Evolutionary conservation across 345 rosid genomes (phyloP), one percentile per base, ranked within the genome.

Genomic region (Gossypium raimondii): DNA sequence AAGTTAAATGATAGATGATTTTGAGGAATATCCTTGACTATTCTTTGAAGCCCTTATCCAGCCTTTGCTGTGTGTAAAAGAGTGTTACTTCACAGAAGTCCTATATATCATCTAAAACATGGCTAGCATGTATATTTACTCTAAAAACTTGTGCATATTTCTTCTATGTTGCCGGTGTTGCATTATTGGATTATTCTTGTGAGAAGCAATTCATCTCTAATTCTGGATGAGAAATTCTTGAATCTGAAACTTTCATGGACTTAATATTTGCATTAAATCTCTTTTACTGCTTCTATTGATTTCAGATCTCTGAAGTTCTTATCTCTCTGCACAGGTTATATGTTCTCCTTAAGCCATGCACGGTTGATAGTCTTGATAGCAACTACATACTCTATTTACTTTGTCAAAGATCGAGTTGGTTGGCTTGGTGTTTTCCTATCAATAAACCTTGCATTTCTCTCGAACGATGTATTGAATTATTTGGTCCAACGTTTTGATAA

Each of bases 291-390:
- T 22, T 67, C 20, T 24, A 12, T 48, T 67, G 7, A 22, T 67
- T 14, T 25, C 13, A 48, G 43, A 48, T 71, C 17, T 29, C 61
- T 45, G 1, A 53, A 34, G 12, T 41, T 56, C 48, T 11, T 12
- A 6, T 72, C 50, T 41, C 52, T 41, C 17, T 55, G 8, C 78
- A 88, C 94, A 94, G 99, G 92, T 78, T 95, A 93, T 81, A 84
- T 95, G 77, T 90, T 95, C 86, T 91, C 98, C 77, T 84, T 86
- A 55, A 93, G 86, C 76, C 97, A 95, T 87, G 99, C 99, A 41
- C 90, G 97, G 18, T 70, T 93, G 82, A 90, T 95, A 79, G 89
- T 95, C 79, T 82, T 95, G 72, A 62, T 91, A 84, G 97, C 97
- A 2, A 81, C 82, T 8, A 45, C 82, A 41, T 95, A 95, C 74